Percentiles rank a stretch among this genome's conserved stretches.
Evolutionary conservation across 805 yeast species (phyloP).

Genomic region (Cyberlindnera saturnus): DNA sequence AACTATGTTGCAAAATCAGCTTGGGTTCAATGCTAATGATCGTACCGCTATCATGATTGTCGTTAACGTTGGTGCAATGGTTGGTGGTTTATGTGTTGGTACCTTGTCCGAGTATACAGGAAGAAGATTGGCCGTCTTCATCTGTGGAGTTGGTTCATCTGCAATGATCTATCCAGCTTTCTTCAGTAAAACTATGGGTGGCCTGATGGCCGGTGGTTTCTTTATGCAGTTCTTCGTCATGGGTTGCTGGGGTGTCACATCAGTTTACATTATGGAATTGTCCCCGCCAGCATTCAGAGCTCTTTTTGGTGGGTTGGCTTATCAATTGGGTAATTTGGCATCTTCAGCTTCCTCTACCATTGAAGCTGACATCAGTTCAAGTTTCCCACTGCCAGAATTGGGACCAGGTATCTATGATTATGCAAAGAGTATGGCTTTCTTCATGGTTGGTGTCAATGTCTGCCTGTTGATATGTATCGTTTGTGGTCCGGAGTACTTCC

Average conservation of each 20-base stretch:
- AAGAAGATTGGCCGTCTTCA: slow-evolving; percentile 49
- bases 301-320: slow-evolving; percentile 53
- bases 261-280: slow-evolving; percentile 59
- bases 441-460: slow-evolving; percentile 60
- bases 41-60: slow-evolving; percentile 57
- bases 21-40: slow-evolving; percentile 37
- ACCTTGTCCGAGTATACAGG: slow-evolving; percentile 54
- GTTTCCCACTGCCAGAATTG: slow-evolving; percentile 17
- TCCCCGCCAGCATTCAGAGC: slow-evolving; percentile 61
- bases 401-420: slow-evolving; percentile 41
- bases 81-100: slow-evolving; percentile 57
- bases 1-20: slow-evolving; percentile 51
- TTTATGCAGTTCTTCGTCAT: slow-evolving; percentile 61
- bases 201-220: slow-evolving; percentile 54
- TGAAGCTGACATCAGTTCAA: slow-evolving; percentile 38
- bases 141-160: slow-evolving; percentile 48
- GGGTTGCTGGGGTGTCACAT: slow-evolving; percentile 73
- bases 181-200: slow-evolving; percentile 26
- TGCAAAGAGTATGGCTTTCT: slow-evolving; percentile 66
- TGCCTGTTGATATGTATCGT: slow-evolving; percentile 41
- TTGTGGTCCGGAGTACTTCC: slow-evolving; percentile 53
- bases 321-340: slow-evolving; percentile 27
- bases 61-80: slow-evolving; percentile 60
- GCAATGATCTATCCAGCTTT: slow-evolving; percentile 60
- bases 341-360: slow-evolving; percentile 57